These are phyloP conservation scores for Caryopteris hybrid DNA, from an alignment of 305 asterid species.

Conservation along the genomic window DNA sequence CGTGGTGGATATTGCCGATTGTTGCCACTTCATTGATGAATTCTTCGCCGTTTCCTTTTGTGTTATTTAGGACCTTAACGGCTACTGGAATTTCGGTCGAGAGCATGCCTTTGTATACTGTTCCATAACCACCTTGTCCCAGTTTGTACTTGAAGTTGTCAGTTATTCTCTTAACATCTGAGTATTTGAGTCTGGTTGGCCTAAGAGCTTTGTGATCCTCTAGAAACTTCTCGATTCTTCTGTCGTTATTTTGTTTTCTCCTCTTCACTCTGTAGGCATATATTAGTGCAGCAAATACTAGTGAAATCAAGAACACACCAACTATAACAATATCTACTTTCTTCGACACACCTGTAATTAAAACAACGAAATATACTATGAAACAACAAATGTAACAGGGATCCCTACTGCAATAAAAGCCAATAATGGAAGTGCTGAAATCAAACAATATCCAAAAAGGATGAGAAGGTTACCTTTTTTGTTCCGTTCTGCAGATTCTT, in stretches of 20 bases:
- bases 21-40: conserved; percentile 70
- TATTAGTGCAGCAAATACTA: conserved; percentile 15
- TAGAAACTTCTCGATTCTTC: conserved; percentile 31
- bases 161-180: conserved; percentile 53
- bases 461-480: conserved; percentile 18
- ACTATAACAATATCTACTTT: conserved; percentile 19
- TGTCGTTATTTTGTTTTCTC: conserved; percentile 26
- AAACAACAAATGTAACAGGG: no score
- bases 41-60: conserved; percentile 67
- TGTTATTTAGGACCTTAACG: conserved; percentile 41
- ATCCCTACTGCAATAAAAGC: no score
- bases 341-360: conserved; percentile 20
- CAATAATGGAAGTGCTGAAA: no score
- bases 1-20: conserved; percentile 70
- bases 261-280: conserved; percentile 23
- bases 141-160: conserved; percentile 46
- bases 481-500: background rate
- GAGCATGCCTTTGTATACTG: conserved; percentile 63
- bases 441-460: background rate
- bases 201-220: conserved; percentile 50
- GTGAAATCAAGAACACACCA: conserved; percentile 12
- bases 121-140: conserved; percentile 67
- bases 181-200: conserved; percentile 57
- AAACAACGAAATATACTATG: conserved; percentile 11
- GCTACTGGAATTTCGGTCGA: conserved; percentile 51